Evolutionary conservation across 2,329 filamentous ascomycete genomes (phyloP), one percentile per base, ranked within the genome.

Genomic region (Fusarium sp.): DNA sequence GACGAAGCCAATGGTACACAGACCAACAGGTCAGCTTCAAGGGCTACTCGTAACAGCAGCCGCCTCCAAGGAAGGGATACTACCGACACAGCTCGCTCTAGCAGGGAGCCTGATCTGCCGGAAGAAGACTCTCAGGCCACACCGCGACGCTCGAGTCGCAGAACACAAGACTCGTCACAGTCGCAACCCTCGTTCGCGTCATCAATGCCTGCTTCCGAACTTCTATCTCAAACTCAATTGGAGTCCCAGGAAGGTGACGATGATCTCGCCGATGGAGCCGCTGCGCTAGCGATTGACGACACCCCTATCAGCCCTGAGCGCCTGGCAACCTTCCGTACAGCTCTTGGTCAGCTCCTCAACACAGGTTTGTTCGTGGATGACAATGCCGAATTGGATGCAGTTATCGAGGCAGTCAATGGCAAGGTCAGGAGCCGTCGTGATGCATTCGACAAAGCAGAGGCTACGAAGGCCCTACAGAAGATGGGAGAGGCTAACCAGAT

Each of bases 401-500:
- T 99, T 32, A 85, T 97, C 19, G 85, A 85, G 5, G 92, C 92
- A 10, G 92, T 99, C 50, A 99, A 99, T 77, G 82, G 82, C 6
- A 88, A 89, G 71, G 73, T 97, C 46, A 84, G 86, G 15, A 74
- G 80, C 41, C 73, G 79, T 4, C 85, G 85, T 6, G 86, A 86
- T 9, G 79, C 84, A 37, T 99, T 97, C 80, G 85, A 83, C 26
- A 85, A 85, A 37, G 83, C 82, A 0, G 96, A 99, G 79, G 93
- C 92, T 1, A 82, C 91, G 59, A 87, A 90, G 78, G 94, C 93
- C 44, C 82, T 99, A 57, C 88, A 88, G 79, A 89, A 86, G 76
- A 90, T 99, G 88, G 90, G 93, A 74, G 89, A 92, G 68, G 84
- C 86, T 72, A 97, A 97, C 78, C 90, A 95, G 82, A 90, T 99